A percentile compares a stretch with the other conserved stretches of the same genome.
These are phyloP conservation scores for Suhomyces kilbournensis DNA, from an alignment of 805 yeast species.

Conservation along the genomic window DNA sequence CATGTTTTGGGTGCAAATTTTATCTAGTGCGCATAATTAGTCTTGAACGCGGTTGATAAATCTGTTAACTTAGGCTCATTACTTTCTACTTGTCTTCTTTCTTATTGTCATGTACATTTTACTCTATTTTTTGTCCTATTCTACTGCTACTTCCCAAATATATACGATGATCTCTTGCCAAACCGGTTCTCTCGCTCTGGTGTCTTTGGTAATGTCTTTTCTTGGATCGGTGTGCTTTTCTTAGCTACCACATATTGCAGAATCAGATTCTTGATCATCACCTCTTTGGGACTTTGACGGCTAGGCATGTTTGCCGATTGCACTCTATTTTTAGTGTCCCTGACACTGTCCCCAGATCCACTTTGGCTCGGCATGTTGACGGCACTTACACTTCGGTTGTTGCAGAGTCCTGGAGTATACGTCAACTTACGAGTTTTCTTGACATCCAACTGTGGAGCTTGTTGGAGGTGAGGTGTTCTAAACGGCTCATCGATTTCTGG, in stretches of 20 bases:
- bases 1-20: too few relatives aligned
- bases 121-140: not conserved
- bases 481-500: not conserved
- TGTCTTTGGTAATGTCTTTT: conserved; percentile 2
- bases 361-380: not conserved
- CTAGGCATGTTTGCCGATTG: not conserved
- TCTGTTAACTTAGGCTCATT: too few relatives aligned
- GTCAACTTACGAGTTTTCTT: not conserved
- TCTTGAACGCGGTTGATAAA: too few relatives aligned
- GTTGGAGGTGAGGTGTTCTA: not conserved
- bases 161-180: conserved; percentile 2
- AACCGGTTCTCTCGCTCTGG: conserved; percentile 5
- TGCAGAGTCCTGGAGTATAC: not conserved
- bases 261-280: not conserved
- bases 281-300: not conserved
- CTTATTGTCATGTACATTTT: too few relatives aligned
- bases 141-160: not conserved
- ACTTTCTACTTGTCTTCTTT: too few relatives aligned
- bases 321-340: not conserved
- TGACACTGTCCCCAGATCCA: not conserved
- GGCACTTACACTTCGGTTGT: not conserved
- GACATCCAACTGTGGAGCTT: not conserved
- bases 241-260: not conserved
- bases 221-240: not conserved
- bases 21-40: too few relatives aligned